Conservation (phyloP, 2,329 filamentous ascomycete species). For the Aspergillus terreus region DNA sequence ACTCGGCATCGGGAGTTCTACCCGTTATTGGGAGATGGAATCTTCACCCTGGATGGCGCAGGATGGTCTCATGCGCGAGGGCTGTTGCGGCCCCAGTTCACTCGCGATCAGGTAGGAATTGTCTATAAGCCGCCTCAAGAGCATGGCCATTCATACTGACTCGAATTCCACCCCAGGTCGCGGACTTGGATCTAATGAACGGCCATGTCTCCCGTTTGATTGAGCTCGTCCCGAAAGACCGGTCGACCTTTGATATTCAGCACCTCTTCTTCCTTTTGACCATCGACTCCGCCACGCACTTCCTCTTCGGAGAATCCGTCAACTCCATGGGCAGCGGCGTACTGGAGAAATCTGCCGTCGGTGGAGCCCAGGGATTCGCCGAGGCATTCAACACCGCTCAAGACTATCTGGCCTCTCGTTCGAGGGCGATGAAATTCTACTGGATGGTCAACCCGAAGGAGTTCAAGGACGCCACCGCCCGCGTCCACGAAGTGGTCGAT, state of each 20-base stretch:
- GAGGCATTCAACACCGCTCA: conserved; percentile 35
- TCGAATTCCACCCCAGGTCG: conserved; percentile 16
- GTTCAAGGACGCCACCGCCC: conserved; percentile 38
- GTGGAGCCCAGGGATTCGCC: conserved; percentile 32
- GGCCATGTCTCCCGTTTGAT: conserved; percentile 70
- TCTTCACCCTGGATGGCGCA: conserved; percentile 68
- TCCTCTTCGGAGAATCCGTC: conserved; percentile 75
- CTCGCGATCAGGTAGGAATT: conserved; percentile 65
- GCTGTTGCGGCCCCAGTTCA: conserved; percentile 80
- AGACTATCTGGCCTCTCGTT: conserved; percentile 28
- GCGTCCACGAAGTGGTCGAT: conserved; percentile 48
- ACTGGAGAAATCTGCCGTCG: conserved; percentile 39
- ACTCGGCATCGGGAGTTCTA: conserved; percentile 63
- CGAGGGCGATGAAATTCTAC: conserved; percentile 31
- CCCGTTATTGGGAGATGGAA: conserved; percentile 45
- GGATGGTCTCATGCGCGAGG: conserved; percentile 76
- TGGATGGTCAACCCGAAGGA: conserved; percentile 38
- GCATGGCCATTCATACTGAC: background rate
- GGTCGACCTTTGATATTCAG: conserved; percentile 61
- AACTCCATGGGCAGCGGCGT: conserved; percentile 49
- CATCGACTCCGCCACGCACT: conserved; percentile 81
- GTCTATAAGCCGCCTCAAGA: background rate
- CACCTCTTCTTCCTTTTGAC: conserved; percentile 79
- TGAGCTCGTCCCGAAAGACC: conserved; percentile 51
- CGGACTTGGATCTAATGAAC: conserved; percentile 76